Evolutionary conservation across 306 rosid species (phyloP).

Genomic region (Quercus ilex): DNA sequence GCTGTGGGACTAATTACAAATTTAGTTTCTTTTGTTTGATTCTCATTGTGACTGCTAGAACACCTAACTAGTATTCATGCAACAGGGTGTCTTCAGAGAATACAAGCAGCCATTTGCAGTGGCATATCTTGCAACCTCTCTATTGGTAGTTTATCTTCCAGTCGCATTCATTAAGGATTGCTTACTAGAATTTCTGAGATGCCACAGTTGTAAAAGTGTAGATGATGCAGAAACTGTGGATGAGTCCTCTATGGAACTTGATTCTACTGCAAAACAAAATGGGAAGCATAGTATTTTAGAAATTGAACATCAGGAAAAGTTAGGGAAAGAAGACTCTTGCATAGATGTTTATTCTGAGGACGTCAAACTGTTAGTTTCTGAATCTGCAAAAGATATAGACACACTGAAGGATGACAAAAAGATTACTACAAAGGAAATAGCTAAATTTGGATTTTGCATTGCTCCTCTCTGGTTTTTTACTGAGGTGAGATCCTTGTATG

Average conservation of each 20-base stretch:
- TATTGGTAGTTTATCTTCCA: conserved; percentile 24
- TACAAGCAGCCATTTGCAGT: conserved; percentile 32
- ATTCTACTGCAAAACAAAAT: background rate
- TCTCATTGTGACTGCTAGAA: background rate
- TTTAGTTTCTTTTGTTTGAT: background rate
- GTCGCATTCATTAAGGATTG: conserved; percentile 29
- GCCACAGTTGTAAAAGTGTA: background rate
- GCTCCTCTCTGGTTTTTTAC: conserved; percentile 37
- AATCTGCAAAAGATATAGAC: background rate
- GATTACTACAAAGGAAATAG: conserved; percentile 18
- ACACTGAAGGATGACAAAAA: conserved; percentile 10
- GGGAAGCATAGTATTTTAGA: background rate
- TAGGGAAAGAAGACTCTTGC: background rate
- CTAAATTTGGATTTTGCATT: conserved; percentile 23
- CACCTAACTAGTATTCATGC: conserved; percentile 5
- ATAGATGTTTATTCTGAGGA: conserved; percentile 9
- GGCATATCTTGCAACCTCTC: conserved; percentile 28
- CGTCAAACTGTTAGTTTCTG: conserved; percentile 11
- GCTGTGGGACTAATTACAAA: background rate
- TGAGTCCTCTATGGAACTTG: conserved; percentile 5
- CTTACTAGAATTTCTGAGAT: background rate
- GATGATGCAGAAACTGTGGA: conserved; percentile 22
- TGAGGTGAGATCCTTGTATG: conserved; percentile 18
- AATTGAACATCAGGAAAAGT: conserved; percentile 11
- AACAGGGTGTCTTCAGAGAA: conserved; percentile 24